Conservation (phyloP, 495 filamentous ascomycete species). For the Daldinia bambusicola region DNA sequence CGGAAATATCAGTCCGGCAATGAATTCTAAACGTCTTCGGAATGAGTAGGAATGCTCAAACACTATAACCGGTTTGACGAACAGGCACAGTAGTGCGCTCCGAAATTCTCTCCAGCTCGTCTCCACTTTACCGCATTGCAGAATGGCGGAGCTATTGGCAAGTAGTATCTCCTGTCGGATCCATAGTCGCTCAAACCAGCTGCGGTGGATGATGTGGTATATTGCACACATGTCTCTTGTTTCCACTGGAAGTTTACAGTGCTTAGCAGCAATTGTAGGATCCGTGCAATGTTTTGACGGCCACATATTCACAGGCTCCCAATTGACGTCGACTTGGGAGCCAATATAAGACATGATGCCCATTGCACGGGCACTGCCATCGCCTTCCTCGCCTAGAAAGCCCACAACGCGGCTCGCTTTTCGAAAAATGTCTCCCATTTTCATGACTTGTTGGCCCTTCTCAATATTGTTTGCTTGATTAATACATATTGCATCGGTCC, state of each 20-base stretch:
- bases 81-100: neutral
- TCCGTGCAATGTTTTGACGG: neutral
- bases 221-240: constrained; percentile 5
- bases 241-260: neutral
- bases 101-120: neutral
- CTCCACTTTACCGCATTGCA: neutral
- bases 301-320: constrained; percentile 1
- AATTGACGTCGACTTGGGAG: constrained; percentile 5
- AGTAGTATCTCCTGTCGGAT: neutral
- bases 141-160: neutral
- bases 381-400: constrained; percentile 36
- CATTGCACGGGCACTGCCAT: constrained; percentile 15
- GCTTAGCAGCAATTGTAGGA: neutral
- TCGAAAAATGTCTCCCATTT: constrained; percentile 38
- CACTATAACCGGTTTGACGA: neutral
- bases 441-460: constrained; percentile 39
- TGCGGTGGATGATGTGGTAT: neutral
- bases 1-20: neutral
- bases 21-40: neutral
- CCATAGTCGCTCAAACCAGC: neutral
- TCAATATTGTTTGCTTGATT: constrained; percentile 27
- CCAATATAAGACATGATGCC: constrained; percentile 2
- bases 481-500: constrained; percentile 17
- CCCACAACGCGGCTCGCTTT: constrained; percentile 37
- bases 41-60: neutral